Conservation (phyloP, 495 filamentous ascomycete species). For the Aspergillus asperescens region DNA sequence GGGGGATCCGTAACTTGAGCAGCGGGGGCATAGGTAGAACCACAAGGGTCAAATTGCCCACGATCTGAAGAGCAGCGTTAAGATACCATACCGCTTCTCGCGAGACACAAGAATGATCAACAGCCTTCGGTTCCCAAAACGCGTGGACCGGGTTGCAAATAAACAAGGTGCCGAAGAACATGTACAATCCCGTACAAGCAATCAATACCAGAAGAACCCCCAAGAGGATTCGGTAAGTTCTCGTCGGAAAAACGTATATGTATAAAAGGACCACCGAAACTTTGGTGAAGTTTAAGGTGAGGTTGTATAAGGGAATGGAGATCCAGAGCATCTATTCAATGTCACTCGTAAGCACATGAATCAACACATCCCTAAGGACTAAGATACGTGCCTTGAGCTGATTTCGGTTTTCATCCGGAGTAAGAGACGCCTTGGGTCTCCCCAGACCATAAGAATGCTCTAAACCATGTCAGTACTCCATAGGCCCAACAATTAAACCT, state of each 20-base stretch:
- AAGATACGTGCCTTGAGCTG: conserved; percentile 17
- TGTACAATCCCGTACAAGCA: conserved; percentile 31
- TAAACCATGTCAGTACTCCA: not conserved
- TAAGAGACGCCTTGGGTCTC: not conserved
- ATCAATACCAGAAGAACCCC: conserved; percentile 30
- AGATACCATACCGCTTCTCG: conserved; percentile 33
- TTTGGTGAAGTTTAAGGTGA: conserved; percentile 42
- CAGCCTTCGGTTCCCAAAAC: conserved; percentile 22
- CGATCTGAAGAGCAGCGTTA: conserved; percentile 43
- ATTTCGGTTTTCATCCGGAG: not conserved
- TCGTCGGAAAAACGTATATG: conserved; percentile 33
- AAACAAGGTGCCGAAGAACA: conserved; percentile 34
- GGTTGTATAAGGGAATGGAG: conserved; percentile 39
- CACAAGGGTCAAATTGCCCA: conserved; percentile 44
- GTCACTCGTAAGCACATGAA: not conserved
- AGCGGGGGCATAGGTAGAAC: conserved; percentile 43
- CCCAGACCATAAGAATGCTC: conserved; percentile 18
- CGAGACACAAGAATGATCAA: conserved; percentile 27
- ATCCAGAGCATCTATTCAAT: conserved; percentile 31
- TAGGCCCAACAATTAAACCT: too few relatives aligned
- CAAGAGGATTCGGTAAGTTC: conserved; percentile 25
- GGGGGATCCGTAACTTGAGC: conserved; percentile 35
- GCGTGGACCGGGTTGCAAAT: conserved; percentile 32
- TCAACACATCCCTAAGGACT: not conserved
- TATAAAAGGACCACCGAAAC: conserved; percentile 39